Evolutionary conservation across 495 filamentous ascomycete genomes (phyloP), one percentile per base, ranked within the genome.

Genomic region (Talaromyces thailandensis): DNA sequence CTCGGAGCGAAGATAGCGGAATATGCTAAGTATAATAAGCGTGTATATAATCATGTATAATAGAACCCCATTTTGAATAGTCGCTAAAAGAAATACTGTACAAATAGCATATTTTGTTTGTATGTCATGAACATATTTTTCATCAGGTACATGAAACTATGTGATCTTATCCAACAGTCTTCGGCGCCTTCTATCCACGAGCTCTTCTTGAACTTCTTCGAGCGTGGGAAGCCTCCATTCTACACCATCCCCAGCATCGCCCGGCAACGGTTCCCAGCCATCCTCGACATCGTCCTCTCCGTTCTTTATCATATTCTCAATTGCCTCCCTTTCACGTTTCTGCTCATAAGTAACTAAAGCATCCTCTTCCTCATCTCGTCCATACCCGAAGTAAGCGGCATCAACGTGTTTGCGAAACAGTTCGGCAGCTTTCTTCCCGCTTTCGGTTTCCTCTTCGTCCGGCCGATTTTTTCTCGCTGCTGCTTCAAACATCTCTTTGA

Each of bases 341-440:
- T 75, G 79, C 75, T 98, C 94, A 71, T 96, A 98, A 55, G 76
- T 85, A 62, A 98, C 69, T 69, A 98, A 69, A 53, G 82, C 84
- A 0, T 90, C 92, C 74, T 97, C 94, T 74, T 97, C 94, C 73
- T 98, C 94, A 68, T 93, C 91, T 25, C 93, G 82, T 66, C 91
- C 91, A 73, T 96, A 98, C 32, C 94, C 94, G 69, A 96, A 98
- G 68, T 98, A 98, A 55, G 86, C 88, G 21, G 95, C 95, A 81
- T 98, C 91, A 3, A 98, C 92, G 65, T 87, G 83, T 76, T 82
- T 86, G 63, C 91, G 81, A 63, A 75, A 76, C 74, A 98, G 73
- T 68, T 96, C 92, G 48, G 79, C 77, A 51, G 84, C 79, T 52
- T 75, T 73, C 84, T 91, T 68, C 83, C 70, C 21, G 80, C 82